These are phyloP conservation scores for Xylaria flabelliformis DNA, from an alignment of 495 filamentous ascomycete species.

Conservation along the genomic window DNA sequence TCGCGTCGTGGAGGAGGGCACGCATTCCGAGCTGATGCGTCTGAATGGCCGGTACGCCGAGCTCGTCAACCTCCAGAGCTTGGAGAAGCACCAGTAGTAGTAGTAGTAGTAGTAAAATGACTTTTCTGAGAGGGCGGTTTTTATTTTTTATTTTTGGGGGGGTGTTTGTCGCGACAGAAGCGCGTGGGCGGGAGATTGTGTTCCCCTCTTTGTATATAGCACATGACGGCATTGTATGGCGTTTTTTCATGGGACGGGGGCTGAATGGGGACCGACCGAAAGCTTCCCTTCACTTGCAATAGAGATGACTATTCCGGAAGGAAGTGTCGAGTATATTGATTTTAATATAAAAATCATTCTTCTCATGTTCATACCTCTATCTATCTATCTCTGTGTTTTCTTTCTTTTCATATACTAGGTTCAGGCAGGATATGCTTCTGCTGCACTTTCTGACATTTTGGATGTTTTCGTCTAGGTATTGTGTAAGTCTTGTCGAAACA, in stretches of 20 bases:
- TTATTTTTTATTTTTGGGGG: background rate
- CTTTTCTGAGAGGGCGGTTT: background rate
- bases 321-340: background rate
- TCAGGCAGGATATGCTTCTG: background rate
- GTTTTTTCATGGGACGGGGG: slow-evolving; percentile 7
- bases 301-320: slow-evolving; percentile 1
- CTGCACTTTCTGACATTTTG: background rate
- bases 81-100: slow-evolving; percentile 61
- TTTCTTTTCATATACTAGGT: background rate
- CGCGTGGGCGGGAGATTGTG: slow-evolving; percentile 7
- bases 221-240: slow-evolving; percentile 16
- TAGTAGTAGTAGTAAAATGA: slow-evolving; percentile 12
- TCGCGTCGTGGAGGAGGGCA: slow-evolving; percentile 74
- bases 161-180: slow-evolving; percentile 5
- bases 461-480: background rate
- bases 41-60: slow-evolving; percentile 76
- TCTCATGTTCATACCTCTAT: background rate
- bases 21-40: slow-evolving; percentile 69
- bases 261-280: background rate
- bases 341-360: slow-evolving; percentile 1
- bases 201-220: background rate
- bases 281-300: background rate
- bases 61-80: slow-evolving; percentile 77
- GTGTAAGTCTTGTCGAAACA: too few relatives aligned
- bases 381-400: background rate